phyloP scores from a whole-genome alignment of 441 rosid genomes.

The Pelargonium australe region DNA sequence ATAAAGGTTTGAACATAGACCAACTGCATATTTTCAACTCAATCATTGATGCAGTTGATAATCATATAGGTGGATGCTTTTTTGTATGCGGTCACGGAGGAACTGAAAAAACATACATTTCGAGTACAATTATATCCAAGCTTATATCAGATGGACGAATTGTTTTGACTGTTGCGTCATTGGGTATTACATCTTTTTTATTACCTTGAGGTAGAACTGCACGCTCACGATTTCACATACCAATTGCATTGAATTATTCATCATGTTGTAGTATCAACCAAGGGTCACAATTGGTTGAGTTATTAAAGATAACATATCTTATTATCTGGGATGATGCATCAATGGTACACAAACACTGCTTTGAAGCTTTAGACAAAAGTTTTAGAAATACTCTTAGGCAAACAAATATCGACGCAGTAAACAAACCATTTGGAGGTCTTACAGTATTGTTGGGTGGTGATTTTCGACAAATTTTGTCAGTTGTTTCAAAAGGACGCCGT shows the following conservation, averaged over 20 bases:
- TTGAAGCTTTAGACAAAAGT: slow-evolving; percentile 7
- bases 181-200: background rate
- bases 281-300: background rate
- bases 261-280: background rate
- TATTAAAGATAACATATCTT: background rate
- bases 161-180: slow-evolving; percentile 1
- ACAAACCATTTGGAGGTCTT: slow-evolving; percentile 13
- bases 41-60: background rate
- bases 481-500: background rate
- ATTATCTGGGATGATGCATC: slow-evolving; percentile 16
- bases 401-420: background rate
- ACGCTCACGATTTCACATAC: background rate
- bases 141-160: background rate
- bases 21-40: background rate
- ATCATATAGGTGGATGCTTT: background rate
- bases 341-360: background rate
- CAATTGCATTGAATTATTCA: background rate
- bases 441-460: slow-evolving; percentile 8
- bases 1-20: background rate
- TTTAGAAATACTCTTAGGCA: background rate
- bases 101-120: background rate
- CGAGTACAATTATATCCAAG: background rate
- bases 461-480: slow-evolving; percentile 12
- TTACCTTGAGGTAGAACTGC: slow-evolving; percentile 4
- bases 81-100: slow-evolving; percentile 10